phyloP scores from a whole-genome alignment of 2,329 filamentous ascomycete genomes.

The Lasiodiplodia theobromae region DNA sequence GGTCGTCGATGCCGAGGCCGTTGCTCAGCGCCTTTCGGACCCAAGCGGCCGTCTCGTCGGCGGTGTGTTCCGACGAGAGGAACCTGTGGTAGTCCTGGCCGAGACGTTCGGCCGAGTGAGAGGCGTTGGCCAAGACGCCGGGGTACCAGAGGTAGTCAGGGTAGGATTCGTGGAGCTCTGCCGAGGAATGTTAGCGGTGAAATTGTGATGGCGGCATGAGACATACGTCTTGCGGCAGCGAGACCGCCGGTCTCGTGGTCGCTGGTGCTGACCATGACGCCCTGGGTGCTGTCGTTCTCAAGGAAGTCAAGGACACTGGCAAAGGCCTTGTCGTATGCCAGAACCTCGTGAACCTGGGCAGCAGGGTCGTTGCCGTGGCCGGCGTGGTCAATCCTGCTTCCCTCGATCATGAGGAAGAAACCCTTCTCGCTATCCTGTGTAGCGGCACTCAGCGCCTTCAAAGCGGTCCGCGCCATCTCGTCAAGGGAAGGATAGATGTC shows the following conservation, averaged over 20 bases:
- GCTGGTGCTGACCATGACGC: constrained; percentile 85
- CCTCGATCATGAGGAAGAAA: constrained; percentile 99
- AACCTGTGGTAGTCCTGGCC: constrained; percentile 67
- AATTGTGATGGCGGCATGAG: not conserved
- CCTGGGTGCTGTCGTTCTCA: constrained; percentile 73
- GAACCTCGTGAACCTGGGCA: constrained; percentile 76
- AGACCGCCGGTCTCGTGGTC: constrained; percentile 97
- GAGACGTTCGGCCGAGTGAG: constrained; percentile 75
- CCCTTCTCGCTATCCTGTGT: constrained; percentile 86
- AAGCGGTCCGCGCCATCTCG: constrained; percentile 87
- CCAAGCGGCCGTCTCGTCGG: constrained; percentile 57
- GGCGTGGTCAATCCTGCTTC: constrained; percentile 93
- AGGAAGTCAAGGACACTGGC: constrained; percentile 84
- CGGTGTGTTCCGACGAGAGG: constrained; percentile 50
- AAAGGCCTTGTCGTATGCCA: constrained; percentile 94
- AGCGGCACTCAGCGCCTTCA: constrained; percentile 79
- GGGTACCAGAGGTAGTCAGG: constrained; percentile 84
- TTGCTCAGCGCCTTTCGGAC: constrained; percentile 73
- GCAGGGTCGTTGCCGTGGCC: constrained; percentile 68
- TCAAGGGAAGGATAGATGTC: constrained; percentile 86
- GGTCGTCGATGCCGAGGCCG: constrained; percentile 79
- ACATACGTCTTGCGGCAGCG: constrained; percentile 76
- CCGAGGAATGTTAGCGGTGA: not conserved
- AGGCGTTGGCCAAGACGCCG: constrained; percentile 78
- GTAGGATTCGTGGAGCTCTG: constrained; percentile 67